phyloP scores from a whole-genome alignment of 306 rosid species.

The Betula pendula region DNA sequence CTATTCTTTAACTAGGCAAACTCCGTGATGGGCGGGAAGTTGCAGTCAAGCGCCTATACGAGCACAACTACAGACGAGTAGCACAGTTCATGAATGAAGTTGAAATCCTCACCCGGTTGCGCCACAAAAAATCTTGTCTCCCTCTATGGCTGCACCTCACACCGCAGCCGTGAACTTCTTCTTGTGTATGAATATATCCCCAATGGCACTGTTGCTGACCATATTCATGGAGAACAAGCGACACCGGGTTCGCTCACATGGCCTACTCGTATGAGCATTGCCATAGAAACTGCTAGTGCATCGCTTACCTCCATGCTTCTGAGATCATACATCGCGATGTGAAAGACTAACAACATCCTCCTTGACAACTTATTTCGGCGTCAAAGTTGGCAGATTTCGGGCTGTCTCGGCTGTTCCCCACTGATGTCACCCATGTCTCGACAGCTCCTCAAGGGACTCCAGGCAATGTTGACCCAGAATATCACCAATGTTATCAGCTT shows the following conservation, averaged over 20 bases:
- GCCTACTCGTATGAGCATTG: slow-evolving; percentile 63
- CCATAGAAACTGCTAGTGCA: slow-evolving; percentile 66
- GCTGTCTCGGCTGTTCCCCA: slow-evolving; percentile 62
- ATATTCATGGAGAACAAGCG: slow-evolving; percentile 61
- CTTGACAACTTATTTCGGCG: slow-evolving; percentile 49
- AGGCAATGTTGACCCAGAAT: slow-evolving; percentile 75
- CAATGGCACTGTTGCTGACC: slow-evolving; percentile 75
- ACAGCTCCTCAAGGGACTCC: slow-evolving; percentile 85
- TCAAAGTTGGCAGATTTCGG: slow-evolving; percentile 88
- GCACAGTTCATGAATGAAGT: slow-evolving; percentile 70
- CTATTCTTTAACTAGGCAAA: slow-evolving; percentile 46
- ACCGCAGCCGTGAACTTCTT: slow-evolving; percentile 55
- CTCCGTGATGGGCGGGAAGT: slow-evolving; percentile 85
- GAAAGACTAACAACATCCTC: slow-evolving; percentile 73
- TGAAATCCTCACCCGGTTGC: slow-evolving; percentile 54
- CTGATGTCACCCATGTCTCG: slow-evolving; percentile 61
- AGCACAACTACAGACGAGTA: slow-evolving; percentile 52
- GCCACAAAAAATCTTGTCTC: slow-evolving; percentile 63
- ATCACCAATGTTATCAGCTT: slow-evolving; percentile 67
- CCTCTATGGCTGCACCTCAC: slow-evolving; percentile 77
- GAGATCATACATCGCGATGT: slow-evolving; percentile 72
- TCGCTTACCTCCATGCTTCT: slow-evolving; percentile 76
- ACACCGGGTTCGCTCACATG: slow-evolving; percentile 44
- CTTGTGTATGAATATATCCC: slow-evolving; percentile 75
- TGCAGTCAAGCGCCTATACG: slow-evolving; percentile 65